These are phyloP conservation scores for Pythium coloratum DNA, from an alignment of 352 stramenopile species.

Conservation along the genomic window DNA sequence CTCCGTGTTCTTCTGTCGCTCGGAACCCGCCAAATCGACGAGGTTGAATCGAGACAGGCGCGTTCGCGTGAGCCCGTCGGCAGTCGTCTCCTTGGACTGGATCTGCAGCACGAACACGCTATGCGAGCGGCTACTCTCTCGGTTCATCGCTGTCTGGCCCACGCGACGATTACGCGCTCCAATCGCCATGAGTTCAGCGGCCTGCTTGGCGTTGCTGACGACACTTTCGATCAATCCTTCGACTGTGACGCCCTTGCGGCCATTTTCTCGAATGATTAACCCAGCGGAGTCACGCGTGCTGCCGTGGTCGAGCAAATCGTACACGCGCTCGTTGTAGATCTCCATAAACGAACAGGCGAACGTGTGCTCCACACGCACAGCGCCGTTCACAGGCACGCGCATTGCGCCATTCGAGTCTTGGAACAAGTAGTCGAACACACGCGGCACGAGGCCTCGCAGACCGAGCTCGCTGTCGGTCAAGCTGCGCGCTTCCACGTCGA, in stretches of 20 bases:
- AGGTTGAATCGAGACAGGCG: slow-evolving; percentile 94
- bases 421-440: slow-evolving; percentile 86
- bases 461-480: slow-evolving; percentile 36
- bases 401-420: slow-evolving; percentile 36
- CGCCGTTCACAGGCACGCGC: slow-evolving; percentile 7
- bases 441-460: slow-evolving; percentile 69
- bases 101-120: slow-evolving; percentile 86
- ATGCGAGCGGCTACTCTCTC: slow-evolving; percentile 81
- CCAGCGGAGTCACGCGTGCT: slow-evolving; percentile 55
- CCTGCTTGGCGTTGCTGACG: slow-evolving; percentile 63
- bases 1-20: slow-evolving; percentile 96
- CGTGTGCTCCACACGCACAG: slow-evolving; percentile 51
- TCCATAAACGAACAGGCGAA: slow-evolving; percentile 92
- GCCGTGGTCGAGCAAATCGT: slow-evolving; percentile 91
- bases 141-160: slow-evolving; percentile 84
- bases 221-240: slow-evolving; percentile 78
- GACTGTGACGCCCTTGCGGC: slow-evolving; percentile 71
- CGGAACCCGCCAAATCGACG: slow-evolving; percentile 97
- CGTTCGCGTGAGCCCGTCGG: slow-evolving; percentile 64
- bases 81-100: slow-evolving; percentile 58
- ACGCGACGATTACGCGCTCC: slow-evolving; percentile 77
- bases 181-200: slow-evolving; percentile 72
- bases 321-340: slow-evolving; percentile 98
- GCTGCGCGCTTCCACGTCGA: slow-evolving; percentile 38
- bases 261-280: slow-evolving; percentile 70